Conservation (phyloP, 495 filamentous ascomycete genomes). For the Aspergillus egyptiacus region DNA sequence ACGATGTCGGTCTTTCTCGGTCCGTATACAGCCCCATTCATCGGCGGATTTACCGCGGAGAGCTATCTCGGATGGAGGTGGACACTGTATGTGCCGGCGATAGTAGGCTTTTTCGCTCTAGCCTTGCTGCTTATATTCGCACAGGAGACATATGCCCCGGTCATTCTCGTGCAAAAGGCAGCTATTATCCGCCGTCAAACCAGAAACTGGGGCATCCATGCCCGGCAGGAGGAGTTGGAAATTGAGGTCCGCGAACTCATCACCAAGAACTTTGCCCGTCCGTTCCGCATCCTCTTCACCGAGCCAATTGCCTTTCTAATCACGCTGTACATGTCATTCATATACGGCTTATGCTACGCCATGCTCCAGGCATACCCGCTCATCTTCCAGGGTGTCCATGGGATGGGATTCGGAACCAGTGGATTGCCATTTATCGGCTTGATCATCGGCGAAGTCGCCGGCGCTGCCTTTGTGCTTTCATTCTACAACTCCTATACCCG, state of each 20-base stretch:
- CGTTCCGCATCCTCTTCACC: slow-evolving; percentile 37
- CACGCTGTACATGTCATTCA: slow-evolving; percentile 37
- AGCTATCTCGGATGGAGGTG: slow-evolving; percentile 41
- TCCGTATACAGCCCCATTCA: slow-evolving; percentile 38
- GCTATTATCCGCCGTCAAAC: slow-evolving; percentile 34
- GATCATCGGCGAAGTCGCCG: slow-evolving; percentile 26
- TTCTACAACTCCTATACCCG: slow-evolving; percentile 20
- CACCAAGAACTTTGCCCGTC: slow-evolving; percentile 36
- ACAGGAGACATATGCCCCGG: slow-evolving; percentile 35
- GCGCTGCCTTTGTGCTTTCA: slow-evolving; percentile 19
- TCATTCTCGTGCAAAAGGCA: slow-evolving; percentile 34
- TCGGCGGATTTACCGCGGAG: slow-evolving; percentile 35
- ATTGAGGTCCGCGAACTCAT: slow-evolving; percentile 31
- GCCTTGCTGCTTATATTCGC: slow-evolving; percentile 23
- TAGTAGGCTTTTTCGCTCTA: slow-evolving; percentile 27
- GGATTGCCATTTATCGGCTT: slow-evolving; percentile 30
- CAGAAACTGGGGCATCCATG: slow-evolving; percentile 43
- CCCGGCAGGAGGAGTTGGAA: slow-evolving; percentile 42
- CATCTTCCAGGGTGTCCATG: slow-evolving; percentile 27
- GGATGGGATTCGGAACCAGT: slow-evolving; percentile 24
- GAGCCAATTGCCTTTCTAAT: slow-evolving; percentile 42
- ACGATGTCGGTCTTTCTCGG: slow-evolving; percentile 40
- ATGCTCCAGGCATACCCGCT: slow-evolving; percentile 29
- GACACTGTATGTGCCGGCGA: slow-evolving; percentile 39
- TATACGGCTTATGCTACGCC: slow-evolving; percentile 34